A percentile compares a stretch with the other conserved stretches of the same genome.
Evolutionary conservation across 192 early-diverging fungal species (phyloP).

Genomic region (Backusella macrospora): DNA sequence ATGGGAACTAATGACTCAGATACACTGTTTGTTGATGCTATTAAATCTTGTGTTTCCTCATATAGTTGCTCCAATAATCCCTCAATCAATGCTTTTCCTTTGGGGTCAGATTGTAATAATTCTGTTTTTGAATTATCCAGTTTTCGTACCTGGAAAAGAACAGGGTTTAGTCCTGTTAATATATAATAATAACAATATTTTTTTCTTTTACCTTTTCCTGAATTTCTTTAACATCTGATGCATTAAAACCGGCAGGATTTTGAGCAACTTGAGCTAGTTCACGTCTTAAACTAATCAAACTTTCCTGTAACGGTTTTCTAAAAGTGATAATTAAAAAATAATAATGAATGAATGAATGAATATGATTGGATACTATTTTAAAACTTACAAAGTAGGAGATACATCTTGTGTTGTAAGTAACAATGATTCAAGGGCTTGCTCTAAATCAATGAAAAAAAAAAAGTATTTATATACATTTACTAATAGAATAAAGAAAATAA

Average conservation of each 20-base stretch:
- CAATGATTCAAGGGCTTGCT: neutral
- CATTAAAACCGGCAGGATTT: conserved; percentile 35
- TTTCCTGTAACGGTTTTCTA: conserved; percentile 69
- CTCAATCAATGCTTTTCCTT: conserved; percentile 84
- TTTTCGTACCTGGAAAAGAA: conserved; percentile 50
- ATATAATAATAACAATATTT: neutral
- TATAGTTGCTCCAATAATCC: conserved; percentile 83
- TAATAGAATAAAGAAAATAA: neutral
- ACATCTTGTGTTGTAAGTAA: conserved; percentile 28
- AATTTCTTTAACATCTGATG: conserved; percentile 52
- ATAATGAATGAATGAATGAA: neutral
- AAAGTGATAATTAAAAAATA: conserved; percentile 9
- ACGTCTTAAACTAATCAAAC: conserved; percentile 71
- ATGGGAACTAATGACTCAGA: conserved; percentile 37
- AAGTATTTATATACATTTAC: neutral
- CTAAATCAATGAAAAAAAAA: conserved; percentile 17
- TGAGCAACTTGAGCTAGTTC: conserved; percentile 53
- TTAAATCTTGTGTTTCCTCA: conserved; percentile 79
- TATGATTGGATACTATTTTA: neutral
- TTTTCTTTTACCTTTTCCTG: conserved; percentile 62
- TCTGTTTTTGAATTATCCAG: conserved; percentile 79
- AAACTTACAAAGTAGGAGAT: conserved; percentile 57
- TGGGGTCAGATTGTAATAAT: conserved; percentile 57
- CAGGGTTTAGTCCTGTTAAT: neutral
- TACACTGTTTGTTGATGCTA: conserved; percentile 38